Conservation (phyloP, 305 asterid genomes). For the Petunia hybrid region DNA sequence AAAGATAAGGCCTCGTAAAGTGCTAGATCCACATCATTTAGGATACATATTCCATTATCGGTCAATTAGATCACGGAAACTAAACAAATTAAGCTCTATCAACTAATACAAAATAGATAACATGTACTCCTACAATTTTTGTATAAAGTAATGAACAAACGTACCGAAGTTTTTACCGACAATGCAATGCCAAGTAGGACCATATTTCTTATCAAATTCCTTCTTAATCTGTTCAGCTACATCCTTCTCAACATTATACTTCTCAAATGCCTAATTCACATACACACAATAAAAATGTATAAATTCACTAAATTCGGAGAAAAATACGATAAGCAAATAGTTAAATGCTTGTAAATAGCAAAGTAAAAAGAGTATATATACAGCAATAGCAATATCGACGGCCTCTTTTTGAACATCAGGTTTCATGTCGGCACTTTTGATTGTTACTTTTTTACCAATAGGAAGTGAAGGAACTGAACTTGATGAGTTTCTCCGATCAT, state of each 20-base stretch:
- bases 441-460: constrained; percentile 64
- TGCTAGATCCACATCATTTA: constrained; percentile 20
- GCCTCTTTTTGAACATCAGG: constrained; percentile 93
- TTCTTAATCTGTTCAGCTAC: constrained; percentile 96
- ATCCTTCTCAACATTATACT: constrained; percentile 87
- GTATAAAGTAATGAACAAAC: constrained; percentile 18
- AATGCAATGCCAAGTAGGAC: constrained; percentile 99
- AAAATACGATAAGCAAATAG: not conserved
- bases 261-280: constrained; percentile 80
- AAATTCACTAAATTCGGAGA: not conserved
- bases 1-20: not conserved
- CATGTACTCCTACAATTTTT: not conserved
- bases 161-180: constrained; percentile 99
- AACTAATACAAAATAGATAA: not conserved
- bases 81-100: not conserved
- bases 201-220: constrained; percentile 88
- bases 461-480: constrained; percentile 55
- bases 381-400: constrained; percentile 81
- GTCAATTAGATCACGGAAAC: constrained; percentile 15
- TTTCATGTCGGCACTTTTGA: constrained; percentile 95
- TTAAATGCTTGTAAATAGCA: not conserved
- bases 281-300: not conserved
- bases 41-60: constrained; percentile 12
- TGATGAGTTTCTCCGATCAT: constrained; percentile 59
- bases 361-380: constrained; percentile 44